A percentile compares a stretch with the other conserved stretches of the same genome.
Conservation (phyloP, 2,329 filamentous ascomycete genomes). For the Aschersonia sp. region DNA sequence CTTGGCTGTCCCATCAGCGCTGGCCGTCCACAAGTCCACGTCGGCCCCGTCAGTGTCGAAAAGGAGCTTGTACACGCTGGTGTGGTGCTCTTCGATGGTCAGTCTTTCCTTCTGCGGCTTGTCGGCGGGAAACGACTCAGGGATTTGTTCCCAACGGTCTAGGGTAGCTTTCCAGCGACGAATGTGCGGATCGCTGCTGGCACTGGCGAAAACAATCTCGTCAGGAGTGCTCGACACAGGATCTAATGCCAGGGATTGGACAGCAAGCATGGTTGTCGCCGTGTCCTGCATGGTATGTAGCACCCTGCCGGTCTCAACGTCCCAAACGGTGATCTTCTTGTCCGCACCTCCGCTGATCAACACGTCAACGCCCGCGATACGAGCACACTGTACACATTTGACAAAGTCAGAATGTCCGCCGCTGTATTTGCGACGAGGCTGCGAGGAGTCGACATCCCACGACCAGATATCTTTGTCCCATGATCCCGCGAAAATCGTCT, state of each 20-base stretch:
- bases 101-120: conserved; percentile 26
- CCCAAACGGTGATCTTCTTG: conserved; percentile 74
- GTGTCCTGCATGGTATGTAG: conserved; percentile 70
- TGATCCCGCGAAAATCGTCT: conserved; percentile 66
- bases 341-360: conserved; percentile 67
- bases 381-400: conserved; percentile 56
- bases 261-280: conserved; percentile 52
- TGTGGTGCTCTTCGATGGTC: conserved; percentile 69
- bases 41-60: conserved; percentile 50
- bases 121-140: conserved; percentile 25
- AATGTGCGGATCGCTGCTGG: conserved; percentile 68
- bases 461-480: conserved; percentile 93
- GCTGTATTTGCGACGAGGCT: conserved; percentile 43
- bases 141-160: conserved; percentile 37
- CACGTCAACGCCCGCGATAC: conserved; percentile 43
- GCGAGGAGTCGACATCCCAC: conserved; percentile 51
- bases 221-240: conserved; percentile 38
- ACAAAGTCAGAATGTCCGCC: conserved; percentile 89
- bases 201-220: conserved; percentile 53
- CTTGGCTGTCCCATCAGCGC: conserved; percentile 77
- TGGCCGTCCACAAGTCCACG: conserved; percentile 80
- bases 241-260: conserved; percentile 70
- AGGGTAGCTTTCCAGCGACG: conserved; percentile 56
- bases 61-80: conserved; percentile 67
- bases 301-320: conserved; percentile 49